Conservation (phyloP, 305 asterid genomes). For the Solanum hybrid region DNA sequence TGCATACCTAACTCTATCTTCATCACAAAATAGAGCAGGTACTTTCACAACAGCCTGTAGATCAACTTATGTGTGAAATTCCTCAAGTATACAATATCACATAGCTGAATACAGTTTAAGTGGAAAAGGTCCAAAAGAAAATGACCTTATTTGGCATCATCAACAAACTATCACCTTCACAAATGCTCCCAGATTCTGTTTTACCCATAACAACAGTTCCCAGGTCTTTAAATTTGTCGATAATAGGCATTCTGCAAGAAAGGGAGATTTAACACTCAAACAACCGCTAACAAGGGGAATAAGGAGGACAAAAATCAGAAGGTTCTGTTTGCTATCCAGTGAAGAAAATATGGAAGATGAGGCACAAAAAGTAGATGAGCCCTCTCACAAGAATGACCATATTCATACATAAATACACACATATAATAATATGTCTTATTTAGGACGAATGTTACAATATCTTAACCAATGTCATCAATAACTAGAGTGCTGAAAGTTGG, state of each 20-base stretch:
- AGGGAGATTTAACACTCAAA: not conserved
- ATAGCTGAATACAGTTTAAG: not conserved
- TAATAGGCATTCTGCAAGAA: conserved; percentile 62
- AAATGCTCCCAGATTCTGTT: conserved; percentile 81
- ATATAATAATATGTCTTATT: not conserved
- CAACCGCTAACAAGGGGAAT: not conserved
- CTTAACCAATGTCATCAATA: not conserved
- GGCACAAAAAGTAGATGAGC: not conserved
- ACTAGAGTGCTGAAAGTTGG: not conserved
- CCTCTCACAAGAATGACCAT: not conserved
- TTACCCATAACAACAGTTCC: conserved; percentile 99
- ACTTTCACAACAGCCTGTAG: conserved; percentile 76
- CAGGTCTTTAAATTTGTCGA: conserved; percentile 91
- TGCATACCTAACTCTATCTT: conserved; percentile 57
- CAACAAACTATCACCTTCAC: conserved; percentile 75
- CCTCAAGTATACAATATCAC: not conserved
- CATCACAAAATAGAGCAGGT: conserved; percentile 62
- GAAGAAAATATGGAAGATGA: not conserved
- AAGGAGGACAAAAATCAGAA: not conserved
- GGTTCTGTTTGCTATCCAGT: not conserved
- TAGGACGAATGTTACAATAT: not conserved
- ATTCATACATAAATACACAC: not conserved
- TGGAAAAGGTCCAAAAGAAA: not conserved
- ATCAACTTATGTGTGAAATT: not conserved
- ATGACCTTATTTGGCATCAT: conserved; percentile 94